Evolutionary conservation across 257 asterid species (phyloP).

Genomic region (Petunia axillaris): DNA sequence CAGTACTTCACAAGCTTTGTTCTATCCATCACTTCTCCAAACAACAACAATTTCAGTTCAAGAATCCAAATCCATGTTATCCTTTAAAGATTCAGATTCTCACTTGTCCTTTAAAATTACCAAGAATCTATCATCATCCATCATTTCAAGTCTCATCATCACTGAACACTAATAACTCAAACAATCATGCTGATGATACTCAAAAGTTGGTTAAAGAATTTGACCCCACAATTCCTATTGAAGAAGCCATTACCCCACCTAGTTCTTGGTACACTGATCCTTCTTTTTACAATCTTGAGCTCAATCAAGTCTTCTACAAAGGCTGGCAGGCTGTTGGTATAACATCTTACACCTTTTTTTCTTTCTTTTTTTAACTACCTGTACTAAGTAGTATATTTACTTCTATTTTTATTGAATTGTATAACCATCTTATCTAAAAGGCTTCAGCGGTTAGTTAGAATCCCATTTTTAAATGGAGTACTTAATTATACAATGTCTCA

Average conservation of each 20-base stretch:
- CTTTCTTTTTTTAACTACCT: background rate
- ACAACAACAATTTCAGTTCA: background rate
- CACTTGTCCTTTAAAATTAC: background rate
- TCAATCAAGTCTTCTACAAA: conserved; percentile 57
- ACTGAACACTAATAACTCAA: background rate
- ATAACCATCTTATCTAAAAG: no score
- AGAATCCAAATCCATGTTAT: background rate
- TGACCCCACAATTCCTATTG: conserved; percentile 66
- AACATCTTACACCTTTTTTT: background rate
- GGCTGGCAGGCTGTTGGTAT: conserved; percentile 86
- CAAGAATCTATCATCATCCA: background rate
- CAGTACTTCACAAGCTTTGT: background rate
- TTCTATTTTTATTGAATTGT: no score
- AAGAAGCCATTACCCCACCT: conserved; percentile 79
- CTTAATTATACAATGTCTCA: no score
- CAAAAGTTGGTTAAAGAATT: conserved; percentile 51
- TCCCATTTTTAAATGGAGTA: no score
- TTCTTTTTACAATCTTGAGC: conserved; percentile 63
- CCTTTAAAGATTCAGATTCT: background rate
- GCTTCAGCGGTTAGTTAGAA: no score
- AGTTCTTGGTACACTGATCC: conserved; percentile 80
- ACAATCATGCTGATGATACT: background rate
- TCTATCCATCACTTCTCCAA: background rate
- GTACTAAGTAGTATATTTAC: background rate
- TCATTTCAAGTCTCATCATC: conserved; percentile 2